Conservation (phyloP, 2,329 filamentous ascomycete species). For the Ascochyta pisi region DNA sequence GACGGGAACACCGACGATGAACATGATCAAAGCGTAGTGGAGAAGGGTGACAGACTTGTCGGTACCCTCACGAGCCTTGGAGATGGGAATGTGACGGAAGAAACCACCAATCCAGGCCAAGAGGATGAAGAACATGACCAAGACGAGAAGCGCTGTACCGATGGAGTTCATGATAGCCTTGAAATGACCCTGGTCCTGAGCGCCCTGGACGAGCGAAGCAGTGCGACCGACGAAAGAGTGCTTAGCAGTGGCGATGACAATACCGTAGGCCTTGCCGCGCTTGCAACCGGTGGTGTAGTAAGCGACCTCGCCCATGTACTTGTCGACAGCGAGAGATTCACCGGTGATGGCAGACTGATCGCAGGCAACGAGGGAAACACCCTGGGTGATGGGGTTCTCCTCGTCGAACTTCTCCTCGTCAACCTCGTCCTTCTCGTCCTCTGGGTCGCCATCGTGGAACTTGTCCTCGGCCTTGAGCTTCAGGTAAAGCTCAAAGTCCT, state of each 20-base stretch:
- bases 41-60: slow-evolving; percentile 66
- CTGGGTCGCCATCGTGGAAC: slow-evolving; percentile 64
- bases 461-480: slow-evolving; percentile 64
- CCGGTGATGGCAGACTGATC: slow-evolving; percentile 84
- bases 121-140: slow-evolving; percentile 80
- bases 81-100: slow-evolving; percentile 73
- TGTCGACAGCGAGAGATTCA: slow-evolving; percentile 79
- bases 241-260: slow-evolving; percentile 71
- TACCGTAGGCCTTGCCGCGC: slow-evolving; percentile 76
- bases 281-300: slow-evolving; percentile 86
- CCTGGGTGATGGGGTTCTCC: slow-evolving; percentile 61
- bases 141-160: slow-evolving; percentile 73
- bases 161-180: slow-evolving; percentile 86
- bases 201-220: slow-evolving; percentile 75
- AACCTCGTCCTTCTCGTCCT: slow-evolving; percentile 67
- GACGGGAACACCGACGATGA: slow-evolving; percentile 81
- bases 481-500: slow-evolving; percentile 71
- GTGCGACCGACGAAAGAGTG: slow-evolving; percentile 80
- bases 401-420: slow-evolving; percentile 66
- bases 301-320: slow-evolving; percentile 77
- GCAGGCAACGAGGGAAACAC: slow-evolving; percentile 71
- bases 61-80: slow-evolving; percentile 60
- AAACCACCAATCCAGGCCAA: slow-evolving; percentile 79
- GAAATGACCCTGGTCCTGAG: slow-evolving; percentile 69
- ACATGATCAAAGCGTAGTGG: slow-evolving; percentile 55